Conservation (phyloP, 768 basidiomycete species). For the Termitomyces sp. region DNA sequence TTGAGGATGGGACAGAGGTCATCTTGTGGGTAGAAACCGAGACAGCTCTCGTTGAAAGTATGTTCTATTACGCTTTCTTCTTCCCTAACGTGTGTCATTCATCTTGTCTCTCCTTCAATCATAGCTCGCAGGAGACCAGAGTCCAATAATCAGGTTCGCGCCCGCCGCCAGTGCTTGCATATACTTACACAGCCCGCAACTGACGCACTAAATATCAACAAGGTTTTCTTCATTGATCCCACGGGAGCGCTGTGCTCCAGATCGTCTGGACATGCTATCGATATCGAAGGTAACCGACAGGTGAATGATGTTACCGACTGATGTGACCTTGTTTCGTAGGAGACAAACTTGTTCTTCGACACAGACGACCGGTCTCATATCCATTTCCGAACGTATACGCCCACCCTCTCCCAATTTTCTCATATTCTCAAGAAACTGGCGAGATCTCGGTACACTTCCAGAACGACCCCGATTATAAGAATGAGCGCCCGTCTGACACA, state of each 20-base stretch:
- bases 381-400: constrained; percentile 79
- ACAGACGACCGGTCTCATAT: constrained; percentile 68
- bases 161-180: not conserved
- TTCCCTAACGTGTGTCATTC: not conserved
- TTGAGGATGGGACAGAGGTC: constrained; percentile 60
- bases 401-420: constrained; percentile 73
- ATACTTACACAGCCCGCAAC: not conserved
- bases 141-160: constrained; percentile 68
- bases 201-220: constrained; percentile 1
- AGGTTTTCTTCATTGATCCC: constrained; percentile 85
- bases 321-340: constrained; percentile 31
- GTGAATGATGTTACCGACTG: not conserved
- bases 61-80: constrained; percentile 17
- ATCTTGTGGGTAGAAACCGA: constrained; percentile 74
- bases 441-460: constrained; percentile 61
- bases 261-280: constrained; percentile 77
- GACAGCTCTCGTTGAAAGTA: constrained; percentile 75
- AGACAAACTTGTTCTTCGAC: constrained; percentile 67
- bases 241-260: constrained; percentile 76
- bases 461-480: constrained; percentile 63
- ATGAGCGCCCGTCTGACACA: constrained; percentile 29
- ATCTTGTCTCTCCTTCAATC: not conserved
- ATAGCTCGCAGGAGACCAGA: constrained; percentile 65
- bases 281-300: constrained; percentile 57
- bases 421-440: constrained; percentile 48